Evolutionary conservation across 495 filamentous ascomycete genomes (phyloP).

Genomic region (Hypoxylon perforatum): DNA sequence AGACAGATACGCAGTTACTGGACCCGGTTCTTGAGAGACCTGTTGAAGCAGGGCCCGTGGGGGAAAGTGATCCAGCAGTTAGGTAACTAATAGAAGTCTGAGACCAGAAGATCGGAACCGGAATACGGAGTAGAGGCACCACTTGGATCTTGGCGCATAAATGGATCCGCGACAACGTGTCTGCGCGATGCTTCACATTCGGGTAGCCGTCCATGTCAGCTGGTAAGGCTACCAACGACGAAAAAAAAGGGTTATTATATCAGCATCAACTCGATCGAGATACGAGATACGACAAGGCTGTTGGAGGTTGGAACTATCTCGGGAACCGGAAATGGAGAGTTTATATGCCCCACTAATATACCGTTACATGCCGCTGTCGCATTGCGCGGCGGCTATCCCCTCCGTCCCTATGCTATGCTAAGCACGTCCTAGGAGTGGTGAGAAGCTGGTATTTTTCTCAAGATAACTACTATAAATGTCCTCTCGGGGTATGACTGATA

Average conservation of each 20-base stretch:
- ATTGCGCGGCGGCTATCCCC: constrained; percentile 19
- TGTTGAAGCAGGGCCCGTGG: not conserved
- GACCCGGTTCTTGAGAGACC: not conserved
- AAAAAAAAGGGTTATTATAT: constrained; percentile 5
- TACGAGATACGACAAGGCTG: constrained; percentile 22
- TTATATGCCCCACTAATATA: constrained; percentile 20
- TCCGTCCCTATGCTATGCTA: constrained; percentile 17
- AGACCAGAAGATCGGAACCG: constrained; percentile 12
- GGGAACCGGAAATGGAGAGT: constrained; percentile 32
- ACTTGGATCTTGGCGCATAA: constrained; percentile 33
- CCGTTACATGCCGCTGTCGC: constrained; percentile 38
- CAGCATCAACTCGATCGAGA: constrained; percentile 20
- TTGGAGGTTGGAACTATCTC: constrained; percentile 25
- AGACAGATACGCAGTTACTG: constrained; percentile 3
- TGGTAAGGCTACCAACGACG: constrained; percentile 20
- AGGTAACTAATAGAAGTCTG: not conserved
- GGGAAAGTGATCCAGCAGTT: not conserved
- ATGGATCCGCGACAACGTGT: constrained; percentile 29
- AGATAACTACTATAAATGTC: not conserved
- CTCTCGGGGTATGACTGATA: not conserved
- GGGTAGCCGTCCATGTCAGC: constrained; percentile 2
- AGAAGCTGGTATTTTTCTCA: not conserved
- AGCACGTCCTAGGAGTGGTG: not conserved
- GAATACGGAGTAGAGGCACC: not conserved
- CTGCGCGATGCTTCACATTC: constrained; percentile 19